Conservation (phyloP, 345 rosid genomes). For the Leavenworthia alabamica region DNA sequence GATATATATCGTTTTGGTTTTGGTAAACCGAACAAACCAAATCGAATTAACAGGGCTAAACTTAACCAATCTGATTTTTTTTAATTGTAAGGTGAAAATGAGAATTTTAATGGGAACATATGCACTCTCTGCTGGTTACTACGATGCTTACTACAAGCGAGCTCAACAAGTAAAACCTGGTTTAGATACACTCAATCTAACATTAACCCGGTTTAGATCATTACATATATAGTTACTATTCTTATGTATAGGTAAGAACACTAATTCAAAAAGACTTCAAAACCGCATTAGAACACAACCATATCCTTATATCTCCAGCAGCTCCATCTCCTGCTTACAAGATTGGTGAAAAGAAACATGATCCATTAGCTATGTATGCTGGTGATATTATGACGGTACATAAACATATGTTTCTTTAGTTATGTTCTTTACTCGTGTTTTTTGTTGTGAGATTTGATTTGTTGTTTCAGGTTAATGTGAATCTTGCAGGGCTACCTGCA, state of each 20-base stretch:
- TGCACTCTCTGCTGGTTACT: slow-evolving; percentile 91
- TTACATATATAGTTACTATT: neutral
- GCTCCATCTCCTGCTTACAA: slow-evolving; percentile 90
- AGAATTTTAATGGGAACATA: slow-evolving; percentile 96
- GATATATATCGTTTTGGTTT: no score
- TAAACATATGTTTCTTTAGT: slow-evolving; percentile 12
- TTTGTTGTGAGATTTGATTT: slow-evolving; percentile 8
- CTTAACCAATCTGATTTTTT: no score
- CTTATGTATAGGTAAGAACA: slow-evolving; percentile 60
- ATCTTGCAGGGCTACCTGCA: slow-evolving; percentile 87
- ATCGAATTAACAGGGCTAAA: no score
- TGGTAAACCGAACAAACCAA: no score
- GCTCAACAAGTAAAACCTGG: slow-evolving; percentile 64
- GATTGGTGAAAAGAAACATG: slow-evolving; percentile 89
- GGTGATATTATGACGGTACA: slow-evolving; percentile 96
- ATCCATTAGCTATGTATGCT: slow-evolving; percentile 91
- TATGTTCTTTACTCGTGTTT: neutral
- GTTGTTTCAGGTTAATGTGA: slow-evolving; percentile 77
- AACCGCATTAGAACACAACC: slow-evolving; percentile 61
- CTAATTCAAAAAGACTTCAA: slow-evolving; percentile 61
- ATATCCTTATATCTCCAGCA: slow-evolving; percentile 84
- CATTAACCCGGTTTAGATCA: neutral
- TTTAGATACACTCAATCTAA: neutral
- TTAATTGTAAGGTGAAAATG: slow-evolving; percentile 65
- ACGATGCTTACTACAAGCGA: slow-evolving; percentile 91